Conservation (phyloP, 306 rosid species). For the Vigna angularis region DNA sequence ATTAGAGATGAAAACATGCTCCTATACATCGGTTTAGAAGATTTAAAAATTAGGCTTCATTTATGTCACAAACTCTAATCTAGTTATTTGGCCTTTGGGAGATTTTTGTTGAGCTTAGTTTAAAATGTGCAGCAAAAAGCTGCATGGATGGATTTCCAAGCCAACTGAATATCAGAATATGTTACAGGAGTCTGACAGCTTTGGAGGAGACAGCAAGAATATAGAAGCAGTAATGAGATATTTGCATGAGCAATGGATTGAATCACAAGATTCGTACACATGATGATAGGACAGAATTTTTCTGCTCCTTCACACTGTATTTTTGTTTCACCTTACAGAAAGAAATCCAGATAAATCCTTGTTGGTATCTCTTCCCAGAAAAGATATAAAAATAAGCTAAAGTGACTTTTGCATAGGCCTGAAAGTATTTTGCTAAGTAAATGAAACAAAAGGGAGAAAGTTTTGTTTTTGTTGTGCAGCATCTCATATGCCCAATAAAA, state of each 20-base stretch:
- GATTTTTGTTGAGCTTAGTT: conserved; percentile 39
- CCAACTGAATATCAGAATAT: conserved; percentile 51
- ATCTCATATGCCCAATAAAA: conserved; percentile 39
- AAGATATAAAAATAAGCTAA: conserved; percentile 19
- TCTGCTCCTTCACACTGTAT: conserved; percentile 42
- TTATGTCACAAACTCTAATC: background rate
- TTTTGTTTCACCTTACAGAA: conserved; percentile 28
- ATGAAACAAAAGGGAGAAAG: conserved; percentile 33
- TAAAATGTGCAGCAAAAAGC: conserved; percentile 40
- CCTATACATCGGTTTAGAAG: background rate
- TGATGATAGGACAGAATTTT: conserved; percentile 39
- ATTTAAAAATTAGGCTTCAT: background rate
- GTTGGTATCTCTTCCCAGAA: conserved; percentile 24
- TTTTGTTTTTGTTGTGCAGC: conserved; percentile 13
- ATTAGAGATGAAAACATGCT: conserved; percentile 4
- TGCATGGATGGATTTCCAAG: conserved; percentile 48
- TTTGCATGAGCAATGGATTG: conserved; percentile 45
- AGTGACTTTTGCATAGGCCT: conserved; percentile 51
- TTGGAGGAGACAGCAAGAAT: conserved; percentile 53
- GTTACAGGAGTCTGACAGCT: conserved; percentile 56
- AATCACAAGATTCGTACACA: conserved; percentile 53
- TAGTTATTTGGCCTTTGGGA: conserved; percentile 16
- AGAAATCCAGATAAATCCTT: conserved; percentile 16
- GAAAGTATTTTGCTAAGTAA: conserved; percentile 42
- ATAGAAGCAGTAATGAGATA: conserved; percentile 46